Conservation (phyloP, 352 stramenopile genomes). For the Sclerospora graminicola region DNA sequence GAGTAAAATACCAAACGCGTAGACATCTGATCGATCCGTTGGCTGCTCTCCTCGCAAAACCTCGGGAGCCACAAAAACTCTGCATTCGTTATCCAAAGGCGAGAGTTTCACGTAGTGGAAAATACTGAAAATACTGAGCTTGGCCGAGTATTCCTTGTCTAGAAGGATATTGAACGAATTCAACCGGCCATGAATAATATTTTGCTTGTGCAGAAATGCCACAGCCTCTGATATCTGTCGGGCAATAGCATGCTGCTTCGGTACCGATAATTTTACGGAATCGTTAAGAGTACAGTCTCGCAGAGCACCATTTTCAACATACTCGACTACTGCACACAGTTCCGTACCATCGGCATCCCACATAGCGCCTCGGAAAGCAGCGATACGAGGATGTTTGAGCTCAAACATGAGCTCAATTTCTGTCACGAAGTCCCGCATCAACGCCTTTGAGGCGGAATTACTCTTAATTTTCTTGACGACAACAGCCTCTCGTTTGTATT, state of each 20-base stretch:
- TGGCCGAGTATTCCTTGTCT: constrained; percentile 50
- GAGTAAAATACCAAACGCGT: constrained; percentile 67
- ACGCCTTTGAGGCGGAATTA: constrained; percentile 45
- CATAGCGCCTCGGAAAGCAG: constrained; percentile 60
- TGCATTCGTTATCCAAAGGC: constrained; percentile 52
- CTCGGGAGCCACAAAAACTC: constrained; percentile 60
- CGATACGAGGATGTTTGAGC: constrained; percentile 55
- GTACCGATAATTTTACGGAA: constrained; percentile 26
- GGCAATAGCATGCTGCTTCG: constrained; percentile 60
- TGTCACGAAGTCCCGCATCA: constrained; percentile 69
- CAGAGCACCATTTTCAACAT: constrained; percentile 51
- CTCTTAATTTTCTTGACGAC: constrained; percentile 80
- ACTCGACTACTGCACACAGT: constrained; percentile 65
- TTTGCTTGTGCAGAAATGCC: constrained; percentile 51
- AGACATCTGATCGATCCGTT: constrained; percentile 63
- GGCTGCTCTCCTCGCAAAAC: constrained; percentile 59
- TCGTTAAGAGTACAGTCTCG: constrained; percentile 40
- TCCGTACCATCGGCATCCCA: constrained; percentile 63
- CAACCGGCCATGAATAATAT: constrained; percentile 65
- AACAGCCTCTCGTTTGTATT: constrained; percentile 52
- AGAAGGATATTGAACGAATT: constrained; percentile 74
- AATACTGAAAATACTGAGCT: constrained; percentile 68
- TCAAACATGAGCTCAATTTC: constrained; percentile 72
- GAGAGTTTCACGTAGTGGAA: constrained; percentile 73
- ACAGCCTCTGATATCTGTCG: constrained; percentile 62